These are phyloP conservation scores for Cryptosporidium parvum DNA, from an alignment of 169 alveolate species.

Conservation along the genomic window DNA sequence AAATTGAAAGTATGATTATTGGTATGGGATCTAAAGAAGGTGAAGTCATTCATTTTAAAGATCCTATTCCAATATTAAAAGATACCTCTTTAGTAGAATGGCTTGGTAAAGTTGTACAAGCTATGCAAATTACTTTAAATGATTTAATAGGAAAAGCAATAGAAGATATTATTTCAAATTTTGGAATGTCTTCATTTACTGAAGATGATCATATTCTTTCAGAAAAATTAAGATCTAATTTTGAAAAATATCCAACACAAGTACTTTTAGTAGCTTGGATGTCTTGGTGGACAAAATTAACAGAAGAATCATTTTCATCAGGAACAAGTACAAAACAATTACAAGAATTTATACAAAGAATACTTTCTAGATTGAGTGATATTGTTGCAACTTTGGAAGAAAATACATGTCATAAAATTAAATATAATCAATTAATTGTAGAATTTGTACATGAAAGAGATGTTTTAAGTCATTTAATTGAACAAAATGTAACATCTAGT, in stretches of 20 bases:
- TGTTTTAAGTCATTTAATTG: conserved; percentile 88
- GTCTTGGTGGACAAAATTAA: conserved; percentile 88
- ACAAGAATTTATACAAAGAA: conserved; percentile 23
- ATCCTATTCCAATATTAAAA: conserved; percentile 83
- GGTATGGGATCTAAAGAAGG: conserved; percentile 92
- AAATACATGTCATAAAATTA: conserved; percentile 85
- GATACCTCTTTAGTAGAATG: conserved; percentile 91
- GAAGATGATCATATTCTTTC: conserved; percentile 26
- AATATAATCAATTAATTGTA: conserved; percentile 93
- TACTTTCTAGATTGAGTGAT: conserved; percentile 17
- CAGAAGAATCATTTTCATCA: conserved; percentile 80
- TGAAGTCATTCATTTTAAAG: conserved; percentile 87
- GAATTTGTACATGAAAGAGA: conserved; percentile 97
- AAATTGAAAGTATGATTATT: conserved; percentile 76
- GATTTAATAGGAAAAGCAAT: conserved; percentile 86
- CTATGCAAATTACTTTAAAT: conserved; percentile 87
- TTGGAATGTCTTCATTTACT: conserved; percentile 6
- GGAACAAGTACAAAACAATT: conserved; percentile 75
- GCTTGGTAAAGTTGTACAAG: conserved; percentile 88
- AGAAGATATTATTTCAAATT: conserved; percentile 77
- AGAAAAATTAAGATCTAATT: conserved; percentile 52
- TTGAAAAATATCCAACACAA: conserved; percentile 87
- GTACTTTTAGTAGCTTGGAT: conserved; percentile 87
- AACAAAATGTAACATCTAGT: conserved; percentile 78
- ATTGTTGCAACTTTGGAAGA: conserved; percentile 50